These are phyloP conservation scores for Capronia coronata DNA, from an alignment of 2,329 filamentous ascomycete species.

Conservation along the genomic window DNA sequence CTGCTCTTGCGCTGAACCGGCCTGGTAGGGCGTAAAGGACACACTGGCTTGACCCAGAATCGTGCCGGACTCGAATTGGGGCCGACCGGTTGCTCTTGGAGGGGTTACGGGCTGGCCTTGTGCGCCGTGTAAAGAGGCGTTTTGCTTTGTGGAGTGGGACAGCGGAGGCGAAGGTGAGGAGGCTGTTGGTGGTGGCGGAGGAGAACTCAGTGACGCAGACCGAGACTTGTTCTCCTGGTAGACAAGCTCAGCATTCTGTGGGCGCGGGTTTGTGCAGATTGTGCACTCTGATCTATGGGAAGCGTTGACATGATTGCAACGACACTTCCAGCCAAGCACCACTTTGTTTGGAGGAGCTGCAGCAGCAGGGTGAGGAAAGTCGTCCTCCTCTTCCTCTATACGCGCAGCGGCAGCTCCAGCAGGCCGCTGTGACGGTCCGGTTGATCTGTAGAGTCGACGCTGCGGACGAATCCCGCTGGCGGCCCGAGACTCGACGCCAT, in stretches of 20 bases:
- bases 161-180: background rate
- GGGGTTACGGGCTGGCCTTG: conserved; percentile 42
- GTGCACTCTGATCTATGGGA: conserved; percentile 27
- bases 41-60: background rate
- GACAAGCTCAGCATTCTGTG: conserved; percentile 19
- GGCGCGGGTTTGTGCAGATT: conserved; percentile 30
- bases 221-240: conserved; percentile 6
- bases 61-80: background rate
- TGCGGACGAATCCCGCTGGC: conserved; percentile 24
- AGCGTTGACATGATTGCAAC: conserved; percentile 22
- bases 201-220: background rate
- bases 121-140: background rate
- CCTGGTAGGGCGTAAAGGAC: background rate
- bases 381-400: conserved; percentile 25
- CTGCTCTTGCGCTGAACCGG: background rate
- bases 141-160: background rate
- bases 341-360: conserved; percentile 6
- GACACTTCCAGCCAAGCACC: conserved; percentile 18
- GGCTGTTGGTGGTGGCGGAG: background rate
- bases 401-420: conserved; percentile 29
- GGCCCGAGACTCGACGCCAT: conserved; percentile 26
- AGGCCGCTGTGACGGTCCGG: conserved; percentile 28
- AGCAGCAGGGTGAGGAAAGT: conserved; percentile 15
- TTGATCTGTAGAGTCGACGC: conserved; percentile 35
- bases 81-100: conserved; percentile 47